A percentile compares a stretch with the other conserved stretches of the same genome.
These are phyloP conservation scores for Salmacisia buchloeana DNA, from an alignment of 1,284 basidiomycete genomes.

Conservation along the genomic window DNA sequence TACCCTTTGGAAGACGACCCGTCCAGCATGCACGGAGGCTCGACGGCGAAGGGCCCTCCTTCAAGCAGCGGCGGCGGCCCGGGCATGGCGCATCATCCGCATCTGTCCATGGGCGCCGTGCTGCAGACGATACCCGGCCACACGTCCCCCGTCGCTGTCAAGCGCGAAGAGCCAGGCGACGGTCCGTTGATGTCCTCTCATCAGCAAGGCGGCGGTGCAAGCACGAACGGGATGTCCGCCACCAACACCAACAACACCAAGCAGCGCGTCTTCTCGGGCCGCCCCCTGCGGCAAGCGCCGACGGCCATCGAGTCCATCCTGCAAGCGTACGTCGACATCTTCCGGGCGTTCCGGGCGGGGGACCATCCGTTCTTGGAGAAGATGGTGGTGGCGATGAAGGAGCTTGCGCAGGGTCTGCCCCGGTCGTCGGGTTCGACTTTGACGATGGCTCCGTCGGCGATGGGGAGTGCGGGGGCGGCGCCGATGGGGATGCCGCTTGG, in stretches of 20 bases:
- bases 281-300: neutral
- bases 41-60: neutral
- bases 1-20: neutral
- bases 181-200: no score
- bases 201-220: no score
- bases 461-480: no score
- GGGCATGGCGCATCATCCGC: conserved; percentile 1
- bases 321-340: conserved; percentile 34
- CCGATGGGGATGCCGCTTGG: no score
- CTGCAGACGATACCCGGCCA: neutral
- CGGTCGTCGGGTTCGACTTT: no score
- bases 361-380: conserved; percentile 32
- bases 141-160: neutral
- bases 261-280: neutral
- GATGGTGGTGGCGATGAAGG: conserved; percentile 31
- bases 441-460: no score
- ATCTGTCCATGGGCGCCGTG: neutral
- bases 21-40: no score
- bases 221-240: neutral
- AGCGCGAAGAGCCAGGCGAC: neutral
- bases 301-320: conserved; percentile 31
- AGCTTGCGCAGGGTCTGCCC: no score
- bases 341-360: conserved; percentile 27
- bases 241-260: neutral
- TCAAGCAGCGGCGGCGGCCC: neutral